Base-by-base conservation (phyloP, 805 yeast genomes). In the Suhomyces emberorum region DNA sequence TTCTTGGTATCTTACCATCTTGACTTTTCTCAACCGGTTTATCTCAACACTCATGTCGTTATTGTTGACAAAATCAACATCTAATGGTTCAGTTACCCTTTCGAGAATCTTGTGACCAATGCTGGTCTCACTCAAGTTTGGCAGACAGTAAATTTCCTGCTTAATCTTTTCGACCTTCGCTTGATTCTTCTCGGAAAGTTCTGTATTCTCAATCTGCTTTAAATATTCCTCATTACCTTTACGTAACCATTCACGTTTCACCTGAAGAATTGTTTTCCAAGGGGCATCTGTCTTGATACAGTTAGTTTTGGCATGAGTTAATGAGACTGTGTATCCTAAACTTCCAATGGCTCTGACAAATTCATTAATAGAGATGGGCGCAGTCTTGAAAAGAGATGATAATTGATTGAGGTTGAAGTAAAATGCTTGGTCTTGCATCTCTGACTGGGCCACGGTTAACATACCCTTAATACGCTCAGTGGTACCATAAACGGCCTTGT, bases 281-380 rank as follows among this genome's bases (percentile, higher is more conserved):
- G 95, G 87, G 0, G 98, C 98, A 54, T 87, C 68, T 1, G 98
- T 93, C 69, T 93, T 93, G 45, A 93, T 67, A 25, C 88, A 80
- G 24, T 89, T 85, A 21, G 88, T 81, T 47, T 78, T 75, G 3
- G 96, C 95, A 60, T 93, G 99, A 1, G 98, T 86, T 39, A 88
- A 68, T 2, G 96, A 86, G 3, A 86, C 88, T 11, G 75, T 65
- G 59, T 78, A 87, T 1, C 96, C 97, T 38, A 84, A 69, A 44
- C 87, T 86, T 3, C 96, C 88, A 4, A 91, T 48, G 0, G 96
- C 98, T 7, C 91, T 81, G 15, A 79, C 77, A 43, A 87, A 72
- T 4, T 70, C 70, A 41, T 77, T 78, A 37, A 87, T 68, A 7
- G 96, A 79, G 15, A 96, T 95, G 4, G 91, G 88, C 15, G 89